These are phyloP conservation scores for Lachnellula hyalina DNA, from an alignment of 2,329 filamentous ascomycete genomes.

Conservation along the genomic window DNA sequence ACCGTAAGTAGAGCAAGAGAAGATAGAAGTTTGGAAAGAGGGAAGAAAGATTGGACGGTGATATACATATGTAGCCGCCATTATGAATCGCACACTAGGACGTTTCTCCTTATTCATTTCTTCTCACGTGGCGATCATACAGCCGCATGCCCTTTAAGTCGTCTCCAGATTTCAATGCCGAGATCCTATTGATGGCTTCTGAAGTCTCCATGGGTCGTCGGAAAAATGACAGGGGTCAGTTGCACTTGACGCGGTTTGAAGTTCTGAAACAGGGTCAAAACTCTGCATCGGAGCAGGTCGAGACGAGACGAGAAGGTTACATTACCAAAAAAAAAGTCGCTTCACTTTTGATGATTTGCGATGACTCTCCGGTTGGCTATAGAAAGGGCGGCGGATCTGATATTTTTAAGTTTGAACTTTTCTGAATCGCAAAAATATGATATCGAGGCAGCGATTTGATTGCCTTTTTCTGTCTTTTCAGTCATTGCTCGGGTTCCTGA, in stretches of 20 bases:
- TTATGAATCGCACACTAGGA: not conserved
- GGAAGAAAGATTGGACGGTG: not conserved
- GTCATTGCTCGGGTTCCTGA: too few relatives aligned
- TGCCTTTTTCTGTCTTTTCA: too few relatives aligned
- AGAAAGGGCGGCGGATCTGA: too few relatives aligned
- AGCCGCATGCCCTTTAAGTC: not conserved
- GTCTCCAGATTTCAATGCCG: not conserved
- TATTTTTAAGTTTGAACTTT: too few relatives aligned
- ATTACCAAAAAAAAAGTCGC: too few relatives aligned
- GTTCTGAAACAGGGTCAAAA: not conserved
- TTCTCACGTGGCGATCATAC: conserved; percentile 4
- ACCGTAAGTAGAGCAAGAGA: not conserved
- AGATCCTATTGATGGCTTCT: not conserved
- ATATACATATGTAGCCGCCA: not conserved
- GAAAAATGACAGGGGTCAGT: not conserved
- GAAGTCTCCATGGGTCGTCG: not conserved
- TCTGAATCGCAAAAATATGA: too few relatives aligned
- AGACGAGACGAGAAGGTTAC: not conserved
- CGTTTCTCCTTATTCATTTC: not conserved
- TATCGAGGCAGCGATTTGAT: too few relatives aligned
- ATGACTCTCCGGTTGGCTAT: too few relatives aligned
- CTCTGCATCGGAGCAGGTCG: not conserved
- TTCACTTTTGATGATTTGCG: too few relatives aligned
- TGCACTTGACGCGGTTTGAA: not conserved
- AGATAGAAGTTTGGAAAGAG: not conserved